These are phyloP conservation scores for Phytophthora lateralis DNA, from an alignment of 352 stramenopile genomes.

Conservation along the genomic window DNA sequence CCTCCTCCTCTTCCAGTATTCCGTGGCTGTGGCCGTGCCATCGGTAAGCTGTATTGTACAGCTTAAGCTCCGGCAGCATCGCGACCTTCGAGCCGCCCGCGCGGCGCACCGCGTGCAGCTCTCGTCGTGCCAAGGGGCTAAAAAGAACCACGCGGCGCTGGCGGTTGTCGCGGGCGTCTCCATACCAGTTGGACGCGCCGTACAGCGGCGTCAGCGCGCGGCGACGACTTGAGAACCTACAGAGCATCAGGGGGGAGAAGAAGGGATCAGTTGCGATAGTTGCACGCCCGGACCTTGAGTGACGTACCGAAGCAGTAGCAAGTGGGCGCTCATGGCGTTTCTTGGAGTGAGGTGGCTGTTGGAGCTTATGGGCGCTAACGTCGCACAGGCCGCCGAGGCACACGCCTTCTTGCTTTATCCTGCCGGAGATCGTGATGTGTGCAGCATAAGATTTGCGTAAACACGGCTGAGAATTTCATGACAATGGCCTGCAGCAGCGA, in stretches of 20 bases:
- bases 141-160: neutral
- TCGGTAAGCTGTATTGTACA: slow-evolving; percentile 21
- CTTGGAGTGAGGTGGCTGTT: slow-evolving; percentile 5
- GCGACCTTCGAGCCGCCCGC: slow-evolving; percentile 4
- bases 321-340: slow-evolving; percentile 30
- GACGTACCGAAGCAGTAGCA: slow-evolving; percentile 33
- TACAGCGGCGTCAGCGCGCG: slow-evolving; percentile 21
- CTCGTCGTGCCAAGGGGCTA: neutral
- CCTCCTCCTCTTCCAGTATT: slow-evolving; percentile 23
- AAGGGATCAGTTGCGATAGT: slow-evolving; percentile 2
- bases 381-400: slow-evolving; percentile 15
- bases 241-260: neutral
- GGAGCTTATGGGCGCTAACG: neutral
- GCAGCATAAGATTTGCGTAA: neutral
- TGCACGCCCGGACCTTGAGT: slow-evolving; percentile 2
- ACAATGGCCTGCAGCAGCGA: neutral
- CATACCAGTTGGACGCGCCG: neutral
- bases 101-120: slow-evolving; percentile 14
- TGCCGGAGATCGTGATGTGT: neutral
- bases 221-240: slow-evolving; percentile 25
- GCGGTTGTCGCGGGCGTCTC: neutral
- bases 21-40: slow-evolving; percentile 50
- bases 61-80: slow-evolving; percentile 7
- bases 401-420: slow-evolving; percentile 4
- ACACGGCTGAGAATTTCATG: neutral